Conservation (phyloP, 1,284 basidiomycete species). For the Trichosporon sp. region DNA sequence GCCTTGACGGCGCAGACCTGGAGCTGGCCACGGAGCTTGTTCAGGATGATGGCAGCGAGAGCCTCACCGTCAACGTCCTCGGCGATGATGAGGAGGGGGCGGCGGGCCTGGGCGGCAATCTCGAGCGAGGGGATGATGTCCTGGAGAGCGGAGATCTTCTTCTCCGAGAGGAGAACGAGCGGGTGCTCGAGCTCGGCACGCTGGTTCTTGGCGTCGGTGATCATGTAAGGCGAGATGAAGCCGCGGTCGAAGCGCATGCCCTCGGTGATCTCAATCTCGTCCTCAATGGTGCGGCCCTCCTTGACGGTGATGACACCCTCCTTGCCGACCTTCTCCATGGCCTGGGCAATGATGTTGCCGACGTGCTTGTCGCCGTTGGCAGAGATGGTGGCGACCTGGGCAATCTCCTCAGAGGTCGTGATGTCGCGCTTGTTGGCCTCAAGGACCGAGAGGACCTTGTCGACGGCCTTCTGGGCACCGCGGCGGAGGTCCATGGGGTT, state of each 20-base stretch:
- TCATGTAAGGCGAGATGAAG: conserved; percentile 97
- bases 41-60: conserved; percentile 93
- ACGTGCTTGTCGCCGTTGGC: conserved; percentile 95
- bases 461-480: conserved; percentile 93
- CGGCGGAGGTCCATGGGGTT: conserved; percentile 99
- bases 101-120: conserved; percentile 83
- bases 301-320: conserved; percentile 99
- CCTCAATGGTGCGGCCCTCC: conserved; percentile 95
- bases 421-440: conserved; percentile 88
- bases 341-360: conserved; percentile 95
- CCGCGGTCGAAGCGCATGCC: conserved; percentile 99
- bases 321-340: conserved; percentile 99
- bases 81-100: conserved; percentile 92
- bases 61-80: conserved; percentile 98
- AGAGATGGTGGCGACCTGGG: conserved; percentile 92
- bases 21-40: conserved; percentile 97
- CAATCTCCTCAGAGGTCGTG: conserved; percentile 96
- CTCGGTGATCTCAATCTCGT: conserved; percentile 99
- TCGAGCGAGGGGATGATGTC: conserved; percentile 96
- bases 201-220: conserved; percentile 97
- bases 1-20: conserved; percentile 93
- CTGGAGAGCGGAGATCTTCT: conserved; percentile 94
- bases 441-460: conserved; percentile 91
- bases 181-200: conserved; percentile 98
- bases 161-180: conserved; percentile 87